A percentile compares a stretch with the other conserved stretches of the same genome.
Conservation (phyloP, 1,139 yeast species). For the Tardiomyces depauwii region DNA sequence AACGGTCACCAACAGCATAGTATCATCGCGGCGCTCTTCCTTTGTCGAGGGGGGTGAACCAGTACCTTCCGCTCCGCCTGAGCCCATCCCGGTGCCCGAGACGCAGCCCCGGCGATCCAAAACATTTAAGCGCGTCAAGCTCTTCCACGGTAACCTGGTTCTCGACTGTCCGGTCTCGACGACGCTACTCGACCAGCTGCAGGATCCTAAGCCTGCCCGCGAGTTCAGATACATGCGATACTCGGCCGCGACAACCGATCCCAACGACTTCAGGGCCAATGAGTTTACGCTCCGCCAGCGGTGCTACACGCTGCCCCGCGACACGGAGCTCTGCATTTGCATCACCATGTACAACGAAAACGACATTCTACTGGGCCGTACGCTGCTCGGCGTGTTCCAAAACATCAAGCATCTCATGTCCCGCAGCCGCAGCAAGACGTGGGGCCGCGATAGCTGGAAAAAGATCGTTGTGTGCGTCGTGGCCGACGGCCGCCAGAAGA, state of each 20-base stretch:
- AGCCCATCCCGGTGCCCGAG: neutral
- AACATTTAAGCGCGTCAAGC: conserved; percentile 34
- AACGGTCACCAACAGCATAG: neutral
- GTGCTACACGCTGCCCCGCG: conserved; percentile 53
- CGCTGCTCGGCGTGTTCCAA: conserved; percentile 67
- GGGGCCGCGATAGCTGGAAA: conserved; percentile 81
- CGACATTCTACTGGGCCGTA: conserved; percentile 58
- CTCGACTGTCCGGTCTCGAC: conserved; percentile 71
- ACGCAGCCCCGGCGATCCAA: conserved; percentile 1
- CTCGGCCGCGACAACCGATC: conserved; percentile 76
- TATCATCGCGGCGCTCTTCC: neutral
- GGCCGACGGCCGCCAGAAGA: conserved; percentile 66
- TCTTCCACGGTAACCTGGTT: conserved; percentile 63
- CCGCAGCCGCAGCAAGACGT: conserved; percentile 45
- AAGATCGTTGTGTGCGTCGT: conserved; percentile 64
- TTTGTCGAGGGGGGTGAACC: conserved; percentile 4
- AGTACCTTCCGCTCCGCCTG: conserved; percentile 4
- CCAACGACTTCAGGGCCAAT: conserved; percentile 45
- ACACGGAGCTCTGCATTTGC: conserved; percentile 63
- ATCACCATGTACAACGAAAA: conserved; percentile 77
- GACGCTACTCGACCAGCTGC: conserved; percentile 43
- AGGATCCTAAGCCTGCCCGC: conserved; percentile 37
- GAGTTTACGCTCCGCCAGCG: conserved; percentile 58
- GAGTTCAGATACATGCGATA: conserved; percentile 73
- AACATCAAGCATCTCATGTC: conserved; percentile 54